Conservation (phyloP, 2,329 filamentous ascomycete species). For the Ophiostoma piceae region DNA sequence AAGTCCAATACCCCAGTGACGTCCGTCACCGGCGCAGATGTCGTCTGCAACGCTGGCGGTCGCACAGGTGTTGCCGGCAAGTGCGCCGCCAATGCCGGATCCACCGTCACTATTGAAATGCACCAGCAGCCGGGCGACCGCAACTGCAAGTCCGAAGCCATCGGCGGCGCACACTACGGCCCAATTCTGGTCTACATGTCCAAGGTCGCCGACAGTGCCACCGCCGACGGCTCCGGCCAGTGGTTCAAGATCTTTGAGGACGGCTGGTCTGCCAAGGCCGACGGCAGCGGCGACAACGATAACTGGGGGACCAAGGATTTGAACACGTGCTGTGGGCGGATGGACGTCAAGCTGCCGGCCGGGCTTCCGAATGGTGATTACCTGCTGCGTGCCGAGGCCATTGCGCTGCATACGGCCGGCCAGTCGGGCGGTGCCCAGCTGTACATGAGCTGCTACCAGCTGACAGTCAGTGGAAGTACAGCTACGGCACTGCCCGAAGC, state of each 20-base stretch:
- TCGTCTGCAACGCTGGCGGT: no score
- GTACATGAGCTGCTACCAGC: no score
- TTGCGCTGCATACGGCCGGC: background rate
- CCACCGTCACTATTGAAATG: no score
- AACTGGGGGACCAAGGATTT: background rate
- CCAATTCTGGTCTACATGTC: no score
- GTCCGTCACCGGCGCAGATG: no score
- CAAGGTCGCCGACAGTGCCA: background rate
- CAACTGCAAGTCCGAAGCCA: no score
- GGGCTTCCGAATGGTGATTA: background rate
- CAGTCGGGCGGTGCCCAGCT: background rate
- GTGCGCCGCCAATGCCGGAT: no score
- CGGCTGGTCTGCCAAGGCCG: background rate
- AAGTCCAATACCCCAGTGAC: background rate
- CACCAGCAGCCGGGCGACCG: no score
- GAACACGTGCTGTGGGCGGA: background rate
- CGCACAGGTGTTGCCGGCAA: no score
- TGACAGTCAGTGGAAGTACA: no score
- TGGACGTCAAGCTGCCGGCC: background rate
- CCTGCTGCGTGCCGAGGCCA: background rate
- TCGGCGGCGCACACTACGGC: no score
- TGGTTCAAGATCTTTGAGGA: background rate
- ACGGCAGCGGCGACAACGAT: background rate
- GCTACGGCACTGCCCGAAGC: no score
- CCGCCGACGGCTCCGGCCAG: background rate